Evolutionary conservation across 805 yeast genomes (phyloP).

Genomic region (Suhomyces sp.): DNA sequence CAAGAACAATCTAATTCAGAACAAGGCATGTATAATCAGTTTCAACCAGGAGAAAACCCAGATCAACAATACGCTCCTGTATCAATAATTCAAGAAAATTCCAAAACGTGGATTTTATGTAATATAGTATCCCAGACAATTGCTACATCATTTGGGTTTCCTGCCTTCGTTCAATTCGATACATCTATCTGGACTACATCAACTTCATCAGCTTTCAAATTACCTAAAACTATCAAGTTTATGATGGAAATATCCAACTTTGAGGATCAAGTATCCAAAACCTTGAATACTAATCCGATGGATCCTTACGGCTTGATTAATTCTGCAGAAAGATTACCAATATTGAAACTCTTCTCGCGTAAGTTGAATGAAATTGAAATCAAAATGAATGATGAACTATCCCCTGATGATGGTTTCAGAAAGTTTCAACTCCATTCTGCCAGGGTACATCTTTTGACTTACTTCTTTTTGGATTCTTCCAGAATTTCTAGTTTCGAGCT

Average conservation of each 20-base stretch:
- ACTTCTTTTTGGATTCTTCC: constrained; percentile 71
- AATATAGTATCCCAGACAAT: constrained; percentile 87
- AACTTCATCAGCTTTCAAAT: constrained; percentile 33
- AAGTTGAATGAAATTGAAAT: constrained; percentile 78
- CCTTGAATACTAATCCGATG: constrained; percentile 67
- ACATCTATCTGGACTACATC: constrained; percentile 58
- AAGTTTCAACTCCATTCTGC: constrained; percentile 69
- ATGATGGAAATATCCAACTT: constrained; percentile 83
- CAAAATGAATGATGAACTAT: constrained; percentile 41
- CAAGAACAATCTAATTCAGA: background rate
- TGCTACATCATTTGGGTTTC: constrained; percentile 92
- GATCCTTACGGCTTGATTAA: constrained; percentile 67
- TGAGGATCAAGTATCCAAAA: constrained; percentile 80
- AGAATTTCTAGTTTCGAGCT: constrained; percentile 56
- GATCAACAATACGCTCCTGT: background rate
- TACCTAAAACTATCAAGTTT: constrained; percentile 64
- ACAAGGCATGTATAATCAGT: no score
- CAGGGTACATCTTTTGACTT: constrained; percentile 78
- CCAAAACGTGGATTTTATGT: constrained; percentile 90
- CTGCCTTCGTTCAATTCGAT: constrained; percentile 87
- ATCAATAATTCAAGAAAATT: constrained; percentile 60
- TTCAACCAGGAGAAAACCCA: background rate
- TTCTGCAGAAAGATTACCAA: constrained; percentile 69
- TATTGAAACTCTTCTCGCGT: constrained; percentile 65
- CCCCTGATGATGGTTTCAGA: constrained; percentile 61